A percentile compares a stretch with the other conserved stretches of the same genome.
Conservation (phyloP, 345 rosid species). For the Kandelia obovata region DNA sequence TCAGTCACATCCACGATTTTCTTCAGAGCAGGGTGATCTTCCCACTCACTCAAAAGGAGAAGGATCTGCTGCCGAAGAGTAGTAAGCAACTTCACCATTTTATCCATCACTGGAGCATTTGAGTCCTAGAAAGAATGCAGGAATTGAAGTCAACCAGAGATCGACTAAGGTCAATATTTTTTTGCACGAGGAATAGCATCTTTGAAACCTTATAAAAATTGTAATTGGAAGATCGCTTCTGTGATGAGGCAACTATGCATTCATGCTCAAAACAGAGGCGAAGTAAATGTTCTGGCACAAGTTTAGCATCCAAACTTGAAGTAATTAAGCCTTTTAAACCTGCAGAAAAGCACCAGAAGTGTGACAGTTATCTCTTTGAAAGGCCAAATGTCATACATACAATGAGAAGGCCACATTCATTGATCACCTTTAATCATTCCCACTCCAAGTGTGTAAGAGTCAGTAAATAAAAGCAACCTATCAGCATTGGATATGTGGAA, state of each 20-base stretch:
- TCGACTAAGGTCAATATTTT: not conserved
- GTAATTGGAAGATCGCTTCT: conserved; percentile 40
- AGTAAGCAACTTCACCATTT: conserved; percentile 67
- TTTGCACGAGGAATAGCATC: not conserved
- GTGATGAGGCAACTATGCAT: conserved; percentile 33
- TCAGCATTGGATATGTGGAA: conserved; percentile 47
- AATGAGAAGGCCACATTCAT: not conserved
- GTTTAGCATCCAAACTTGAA: conserved; percentile 67
- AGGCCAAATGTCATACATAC: not conserved
- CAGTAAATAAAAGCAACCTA: conserved; percentile 55
- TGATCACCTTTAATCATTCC: conserved; percentile 65
- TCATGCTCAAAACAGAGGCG: conserved; percentile 68
- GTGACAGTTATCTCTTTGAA: not conserved
- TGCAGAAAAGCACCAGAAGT: conserved; percentile 28
- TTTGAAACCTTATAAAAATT: conserved; percentile 86
- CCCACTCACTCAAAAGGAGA: conserved; percentile 59
- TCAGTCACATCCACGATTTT: conserved; percentile 59
- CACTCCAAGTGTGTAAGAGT: conserved; percentile 69
- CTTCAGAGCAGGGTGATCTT: conserved; percentile 79
- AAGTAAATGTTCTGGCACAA: conserved; percentile 78
- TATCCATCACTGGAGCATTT: conserved; percentile 58
- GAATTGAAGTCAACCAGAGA: conserved; percentile 13
- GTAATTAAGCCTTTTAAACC: conserved; percentile 58
- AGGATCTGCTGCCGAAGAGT: conserved; percentile 41
- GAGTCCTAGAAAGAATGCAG: conserved; percentile 47